A percentile compares a stretch with the other conserved stretches of the same genome.
Conservation (phyloP, 495 filamentous ascomycete genomes). For the Aspergillus incahuasiensis region DNA sequence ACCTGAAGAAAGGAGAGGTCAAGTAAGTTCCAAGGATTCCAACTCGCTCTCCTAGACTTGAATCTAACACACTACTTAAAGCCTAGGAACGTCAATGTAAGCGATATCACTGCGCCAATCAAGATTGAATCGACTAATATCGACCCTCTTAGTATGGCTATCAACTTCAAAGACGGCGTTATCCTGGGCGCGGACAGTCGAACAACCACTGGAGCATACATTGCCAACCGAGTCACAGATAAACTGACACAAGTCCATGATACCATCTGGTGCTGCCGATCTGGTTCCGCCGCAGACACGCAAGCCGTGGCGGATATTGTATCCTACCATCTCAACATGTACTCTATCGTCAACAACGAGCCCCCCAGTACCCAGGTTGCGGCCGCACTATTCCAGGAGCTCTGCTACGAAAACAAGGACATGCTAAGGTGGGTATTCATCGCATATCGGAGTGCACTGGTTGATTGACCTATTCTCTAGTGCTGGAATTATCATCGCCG, state of each 20-base stretch:
- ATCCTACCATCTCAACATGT: constrained; percentile 90
- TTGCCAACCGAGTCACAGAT: constrained; percentile 97
- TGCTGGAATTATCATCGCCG: constrained; percentile 95
- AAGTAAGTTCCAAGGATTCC: constrained; percentile 58
- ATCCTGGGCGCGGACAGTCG: constrained; percentile 94
- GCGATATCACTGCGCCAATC: constrained; percentile 21
- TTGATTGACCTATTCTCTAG: constrained; percentile 43
- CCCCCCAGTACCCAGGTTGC: constrained; percentile 90
- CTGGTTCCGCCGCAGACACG: constrained; percentile 94
- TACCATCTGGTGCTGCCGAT: constrained; percentile 98
- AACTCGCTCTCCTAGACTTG: not conserved
- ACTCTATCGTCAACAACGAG: constrained; percentile 80
- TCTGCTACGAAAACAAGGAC: constrained; percentile 98
- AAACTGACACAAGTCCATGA: constrained; percentile 98
- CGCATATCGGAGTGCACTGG: not conserved
- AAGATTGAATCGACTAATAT: constrained; percentile 5
- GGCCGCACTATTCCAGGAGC: constrained; percentile 90
- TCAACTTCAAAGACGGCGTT: constrained; percentile 96
- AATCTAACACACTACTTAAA: constrained; percentile 29
- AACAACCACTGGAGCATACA: constrained; percentile 98
- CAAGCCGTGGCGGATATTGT: constrained; percentile 98
- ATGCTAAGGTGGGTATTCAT: constrained; percentile 57
- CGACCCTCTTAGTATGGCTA: constrained; percentile 50
- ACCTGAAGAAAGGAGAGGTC: constrained; percentile 82
- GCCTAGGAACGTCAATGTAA: constrained; percentile 97